These are phyloP conservation scores for Hypoxylon sp. DNA, from an alignment of 2,329 filamentous ascomycete species.

Conservation along the genomic window DNA sequence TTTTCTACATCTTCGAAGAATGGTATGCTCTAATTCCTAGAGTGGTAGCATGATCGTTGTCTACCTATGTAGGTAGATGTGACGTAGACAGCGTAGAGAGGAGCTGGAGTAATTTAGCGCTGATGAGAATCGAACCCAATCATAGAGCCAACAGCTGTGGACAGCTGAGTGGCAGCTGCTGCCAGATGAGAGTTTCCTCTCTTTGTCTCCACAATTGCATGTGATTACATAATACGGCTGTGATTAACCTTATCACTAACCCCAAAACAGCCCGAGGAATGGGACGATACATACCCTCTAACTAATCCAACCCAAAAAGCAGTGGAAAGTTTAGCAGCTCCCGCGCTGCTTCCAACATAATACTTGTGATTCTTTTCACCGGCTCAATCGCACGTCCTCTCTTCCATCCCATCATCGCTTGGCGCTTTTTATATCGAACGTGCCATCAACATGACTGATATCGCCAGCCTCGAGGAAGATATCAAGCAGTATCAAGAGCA, in stretches of 20 bases:
- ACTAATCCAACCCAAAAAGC: neutral
- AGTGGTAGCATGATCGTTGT: neutral
- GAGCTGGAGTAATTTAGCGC: too few species aligned
- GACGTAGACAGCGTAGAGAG: neutral
- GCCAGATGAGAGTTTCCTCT: neutral
- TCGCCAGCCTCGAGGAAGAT: constrained; percentile 66
- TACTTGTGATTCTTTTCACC: neutral
- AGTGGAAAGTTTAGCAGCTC: neutral
- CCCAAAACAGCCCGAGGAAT: neutral
- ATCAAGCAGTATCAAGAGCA: constrained; percentile 70
- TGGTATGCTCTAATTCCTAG: neutral
- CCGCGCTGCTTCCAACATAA: neutral
- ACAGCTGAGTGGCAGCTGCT: neutral
- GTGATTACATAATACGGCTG: neutral
- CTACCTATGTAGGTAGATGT: neutral
- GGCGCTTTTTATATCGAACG: neutral
- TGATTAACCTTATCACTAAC: neutral
- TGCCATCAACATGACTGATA: constrained; percentile 58
- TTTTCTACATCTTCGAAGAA: neutral
- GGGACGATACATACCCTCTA: neutral
- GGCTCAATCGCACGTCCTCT: neutral
- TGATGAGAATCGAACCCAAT: too few species aligned
- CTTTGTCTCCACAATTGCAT: neutral
- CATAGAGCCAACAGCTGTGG: too few species aligned
- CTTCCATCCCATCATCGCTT: neutral